phyloP scores from a whole-genome alignment of 768 basidiomycete species.

The Lactarius quietus region DNA sequence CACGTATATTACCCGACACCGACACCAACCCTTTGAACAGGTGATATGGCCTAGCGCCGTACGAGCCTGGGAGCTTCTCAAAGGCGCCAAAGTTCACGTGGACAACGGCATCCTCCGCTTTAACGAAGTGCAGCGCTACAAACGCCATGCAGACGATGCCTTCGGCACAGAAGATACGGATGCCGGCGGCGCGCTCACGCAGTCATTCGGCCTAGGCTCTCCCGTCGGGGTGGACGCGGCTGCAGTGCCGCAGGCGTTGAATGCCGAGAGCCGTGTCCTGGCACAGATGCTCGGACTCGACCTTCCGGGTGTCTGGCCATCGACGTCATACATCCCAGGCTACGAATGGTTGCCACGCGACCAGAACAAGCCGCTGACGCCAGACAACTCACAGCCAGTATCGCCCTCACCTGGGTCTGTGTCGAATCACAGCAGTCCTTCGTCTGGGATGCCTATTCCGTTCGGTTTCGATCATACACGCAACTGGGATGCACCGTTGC shows the following conservation, averaged over 20 bases:
- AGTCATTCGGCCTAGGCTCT: not conserved
- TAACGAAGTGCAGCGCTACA: slow-evolving; percentile 10
- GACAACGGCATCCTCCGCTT: slow-evolving; percentile 20
- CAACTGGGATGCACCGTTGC: slow-evolving; percentile 20
- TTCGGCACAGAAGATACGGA: slow-evolving; percentile 14
- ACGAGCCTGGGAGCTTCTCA: slow-evolving; percentile 25
- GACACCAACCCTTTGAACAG: slow-evolving; percentile 56
- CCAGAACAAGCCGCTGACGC: slow-evolving; percentile 9
- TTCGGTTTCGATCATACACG: slow-evolving; percentile 26
- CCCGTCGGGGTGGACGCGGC: not conserved
- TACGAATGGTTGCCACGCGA: slow-evolving; percentile 27
- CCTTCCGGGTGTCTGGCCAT: slow-evolving; percentile 15
- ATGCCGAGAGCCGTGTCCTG: slow-evolving; percentile 21
- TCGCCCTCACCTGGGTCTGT: slow-evolving; percentile 23
- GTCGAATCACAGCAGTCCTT: slow-evolving; percentile 24
- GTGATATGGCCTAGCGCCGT: slow-evolving; percentile 38
- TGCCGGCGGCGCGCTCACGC: not conserved
- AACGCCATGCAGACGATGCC: slow-evolving; percentile 25
- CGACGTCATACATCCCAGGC: slow-evolving; percentile 17
- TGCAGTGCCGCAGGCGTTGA: slow-evolving; percentile 1
- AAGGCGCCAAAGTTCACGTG: slow-evolving; percentile 25
- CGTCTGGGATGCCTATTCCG: slow-evolving; percentile 24
- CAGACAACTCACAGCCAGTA: slow-evolving; percentile 12
- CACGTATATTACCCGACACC: slow-evolving; percentile 49
- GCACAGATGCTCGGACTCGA: slow-evolving; percentile 27